Evolutionary conservation across 2,329 filamentous ascomycete genomes (phyloP).

Genomic region (Beauveria australis): DNA sequence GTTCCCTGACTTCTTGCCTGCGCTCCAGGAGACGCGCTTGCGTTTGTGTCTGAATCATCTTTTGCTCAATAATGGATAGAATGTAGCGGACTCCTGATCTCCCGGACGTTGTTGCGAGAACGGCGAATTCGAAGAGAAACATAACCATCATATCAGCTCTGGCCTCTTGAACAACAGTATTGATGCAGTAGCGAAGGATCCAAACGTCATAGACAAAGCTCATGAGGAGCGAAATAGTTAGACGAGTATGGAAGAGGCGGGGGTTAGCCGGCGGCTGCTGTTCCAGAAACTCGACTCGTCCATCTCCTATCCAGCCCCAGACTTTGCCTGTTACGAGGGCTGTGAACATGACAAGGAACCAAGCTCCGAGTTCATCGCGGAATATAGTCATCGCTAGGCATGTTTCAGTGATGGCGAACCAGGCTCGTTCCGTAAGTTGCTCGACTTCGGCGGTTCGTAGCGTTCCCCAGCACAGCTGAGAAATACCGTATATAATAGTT

Average conservation of each 20-base stretch:
- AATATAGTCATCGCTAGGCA: slow-evolving; percentile 98
- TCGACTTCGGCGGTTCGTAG: slow-evolving; percentile 92
- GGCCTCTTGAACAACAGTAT: slow-evolving; percentile 76
- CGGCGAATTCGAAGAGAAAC: slow-evolving; percentile 96
- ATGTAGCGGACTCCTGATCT: slow-evolving; percentile 74
- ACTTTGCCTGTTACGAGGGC: slow-evolving; percentile 87
- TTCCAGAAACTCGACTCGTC: slow-evolving; percentile 86
- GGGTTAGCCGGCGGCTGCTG: slow-evolving; percentile 91
- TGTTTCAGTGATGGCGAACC: slow-evolving; percentile 97
- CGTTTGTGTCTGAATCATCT: slow-evolving; percentile 68
- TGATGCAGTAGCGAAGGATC: slow-evolving; percentile 74
- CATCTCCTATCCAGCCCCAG: slow-evolving; percentile 97
- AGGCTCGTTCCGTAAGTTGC: slow-evolving; percentile 92
- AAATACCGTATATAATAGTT: slow-evolving; percentile 75
- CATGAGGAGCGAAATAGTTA: slow-evolving; percentile 69
- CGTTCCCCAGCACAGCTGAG: slow-evolving; percentile 81
- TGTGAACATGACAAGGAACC: slow-evolving; percentile 96
- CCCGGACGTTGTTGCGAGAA: slow-evolving; percentile 70
- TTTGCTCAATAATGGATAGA: slow-evolving; percentile 69
- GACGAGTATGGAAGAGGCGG: slow-evolving; percentile 73
- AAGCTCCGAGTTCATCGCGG: slow-evolving; percentile 85
- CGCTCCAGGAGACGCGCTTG: slow-evolving; percentile 58
- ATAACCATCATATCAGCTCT: slow-evolving; percentile 99
- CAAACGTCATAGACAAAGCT: slow-evolving; percentile 73
- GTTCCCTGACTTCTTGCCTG: slow-evolving; percentile 57